Percentiles rank a stretch among this genome's conserved stretches.
These are phyloP conservation scores for Debaryomycetaceae sp. DNA, from an alignment of 1,139 yeast genomes.

Conservation along the genomic window DNA sequence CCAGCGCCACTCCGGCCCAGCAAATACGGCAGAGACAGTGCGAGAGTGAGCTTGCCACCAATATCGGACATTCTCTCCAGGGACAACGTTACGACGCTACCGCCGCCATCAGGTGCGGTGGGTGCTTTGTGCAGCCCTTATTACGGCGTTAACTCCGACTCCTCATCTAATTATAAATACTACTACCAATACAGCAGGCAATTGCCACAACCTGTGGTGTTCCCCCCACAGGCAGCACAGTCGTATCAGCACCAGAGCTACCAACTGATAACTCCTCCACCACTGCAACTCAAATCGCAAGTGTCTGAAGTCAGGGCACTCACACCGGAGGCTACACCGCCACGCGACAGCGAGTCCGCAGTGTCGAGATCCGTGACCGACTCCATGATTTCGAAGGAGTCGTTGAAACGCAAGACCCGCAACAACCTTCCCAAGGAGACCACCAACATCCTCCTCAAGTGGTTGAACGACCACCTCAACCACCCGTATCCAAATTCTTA, in stretches of 20 bases:
- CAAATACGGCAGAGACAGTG: constrained; percentile 3
- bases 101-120: neutral
- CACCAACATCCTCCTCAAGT: constrained; percentile 71
- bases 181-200: constrained; percentile 1
- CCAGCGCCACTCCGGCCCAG: constrained; percentile 2
- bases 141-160: neutral
- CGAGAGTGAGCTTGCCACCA: constrained; percentile 34
- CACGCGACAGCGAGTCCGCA: neutral
- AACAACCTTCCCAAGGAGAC: constrained; percentile 87
- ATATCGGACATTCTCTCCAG: constrained; percentile 24
- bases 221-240: neutral
- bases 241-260: neutral
- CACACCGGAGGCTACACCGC: neutral
- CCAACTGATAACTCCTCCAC: neutral
- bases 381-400: constrained; percentile 1
- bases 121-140: neutral
- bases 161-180: constrained; percentile 1
- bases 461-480: constrained; percentile 82
- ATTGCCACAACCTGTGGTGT: constrained; percentile 1
- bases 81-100: neutral
- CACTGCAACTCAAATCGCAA: constrained; percentile 1
- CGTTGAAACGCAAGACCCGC: constrained; percentile 47
- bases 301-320: constrained; percentile 1
- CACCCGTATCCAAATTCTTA: constrained; percentile 94
- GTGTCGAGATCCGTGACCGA: neutral